Evolutionary conservation across 2,329 filamentous ascomycete species (phyloP).

Genomic region (Ramichloridium luteum): DNA sequence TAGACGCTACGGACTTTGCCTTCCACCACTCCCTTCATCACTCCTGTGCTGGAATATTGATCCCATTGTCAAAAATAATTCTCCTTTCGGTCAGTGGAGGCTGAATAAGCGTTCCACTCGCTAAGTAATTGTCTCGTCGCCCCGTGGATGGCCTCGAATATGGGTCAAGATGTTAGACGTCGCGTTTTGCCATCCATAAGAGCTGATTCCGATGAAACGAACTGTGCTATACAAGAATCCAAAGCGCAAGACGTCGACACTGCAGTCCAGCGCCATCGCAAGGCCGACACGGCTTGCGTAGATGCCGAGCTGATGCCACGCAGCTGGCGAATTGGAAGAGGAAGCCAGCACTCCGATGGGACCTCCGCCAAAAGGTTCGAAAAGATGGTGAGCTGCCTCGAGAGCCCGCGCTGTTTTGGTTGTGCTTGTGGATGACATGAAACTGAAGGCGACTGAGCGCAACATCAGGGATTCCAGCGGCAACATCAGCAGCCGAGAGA

Average conservation of each 20-base stretch:
- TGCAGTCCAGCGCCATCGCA: conserved; percentile 10
- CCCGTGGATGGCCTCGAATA: too few relatives aligned
- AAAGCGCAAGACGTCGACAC: conserved; percentile 13
- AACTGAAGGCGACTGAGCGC: conserved; percentile 12
- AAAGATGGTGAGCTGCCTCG: conserved; percentile 3
- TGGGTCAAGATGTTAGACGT: too few relatives aligned
- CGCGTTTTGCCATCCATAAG: too few relatives aligned
- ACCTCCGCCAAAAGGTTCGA: conserved; percentile 8
- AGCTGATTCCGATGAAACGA: too few relatives aligned
- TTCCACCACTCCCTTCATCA: too few relatives aligned
- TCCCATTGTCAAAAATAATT: too few relatives aligned
- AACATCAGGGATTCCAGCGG: conserved; percentile 17
- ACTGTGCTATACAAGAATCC: background rate
- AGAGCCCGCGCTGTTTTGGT: conserved; percentile 1
- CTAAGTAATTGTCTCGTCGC: conserved; percentile 1
- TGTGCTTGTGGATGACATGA: conserved; percentile 9
- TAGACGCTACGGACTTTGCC: too few relatives aligned
- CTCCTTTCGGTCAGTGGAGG: background rate
- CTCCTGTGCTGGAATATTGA: too few relatives aligned
- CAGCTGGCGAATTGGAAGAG: conserved; percentile 1
- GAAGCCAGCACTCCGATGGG: conserved; percentile 1
- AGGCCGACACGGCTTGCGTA: conserved; percentile 16
- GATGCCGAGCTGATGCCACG: conserved; percentile 1
- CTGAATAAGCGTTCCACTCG: background rate
- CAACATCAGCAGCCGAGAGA: conserved; percentile 13